Evolutionary conservation across 1,139 yeast species (phyloP).

Genomic region (Geotrichum restrictum): DNA sequence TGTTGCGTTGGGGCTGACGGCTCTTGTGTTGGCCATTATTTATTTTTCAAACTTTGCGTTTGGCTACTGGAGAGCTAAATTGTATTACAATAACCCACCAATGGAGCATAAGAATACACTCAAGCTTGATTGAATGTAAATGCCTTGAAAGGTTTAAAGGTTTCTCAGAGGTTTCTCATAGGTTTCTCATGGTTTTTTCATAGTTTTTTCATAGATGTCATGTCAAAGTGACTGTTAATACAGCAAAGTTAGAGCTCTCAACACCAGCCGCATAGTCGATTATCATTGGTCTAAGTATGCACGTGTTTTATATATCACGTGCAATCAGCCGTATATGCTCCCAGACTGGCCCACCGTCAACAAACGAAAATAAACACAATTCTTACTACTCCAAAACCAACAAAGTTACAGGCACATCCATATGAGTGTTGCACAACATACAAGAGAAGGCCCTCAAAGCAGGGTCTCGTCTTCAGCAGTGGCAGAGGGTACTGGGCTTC

Average conservation of each 20-base stretch:
- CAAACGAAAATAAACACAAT: background rate
- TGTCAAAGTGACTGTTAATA: too few relatives aligned
- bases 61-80: constrained; percentile 36
- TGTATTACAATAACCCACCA: constrained; percentile 11
- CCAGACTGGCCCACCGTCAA: background rate
- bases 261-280: too few relatives aligned
- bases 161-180: background rate
- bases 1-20: constrained; percentile 40
- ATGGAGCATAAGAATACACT: constrained; percentile 3
- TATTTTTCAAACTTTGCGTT: constrained; percentile 46
- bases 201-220: too few relatives aligned
- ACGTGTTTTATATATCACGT: too few relatives aligned
- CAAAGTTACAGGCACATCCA: background rate
- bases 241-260: too few relatives aligned
- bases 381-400: background rate
- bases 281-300: too few relatives aligned
- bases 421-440: background rate
- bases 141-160: background rate
- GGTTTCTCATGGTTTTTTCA: too few relatives aligned
- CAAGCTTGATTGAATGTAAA: constrained; percentile 10
- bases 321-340: constrained; percentile 4
- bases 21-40: constrained; percentile 31
- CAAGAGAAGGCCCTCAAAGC: background rate
- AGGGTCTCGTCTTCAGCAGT: constrained; percentile 2
- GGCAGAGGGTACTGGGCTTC: constrained; percentile 7